Evolutionary conservation across 2,329 filamentous ascomycete species (phyloP).

Genomic region (Dactylellina cionopaga): DNA sequence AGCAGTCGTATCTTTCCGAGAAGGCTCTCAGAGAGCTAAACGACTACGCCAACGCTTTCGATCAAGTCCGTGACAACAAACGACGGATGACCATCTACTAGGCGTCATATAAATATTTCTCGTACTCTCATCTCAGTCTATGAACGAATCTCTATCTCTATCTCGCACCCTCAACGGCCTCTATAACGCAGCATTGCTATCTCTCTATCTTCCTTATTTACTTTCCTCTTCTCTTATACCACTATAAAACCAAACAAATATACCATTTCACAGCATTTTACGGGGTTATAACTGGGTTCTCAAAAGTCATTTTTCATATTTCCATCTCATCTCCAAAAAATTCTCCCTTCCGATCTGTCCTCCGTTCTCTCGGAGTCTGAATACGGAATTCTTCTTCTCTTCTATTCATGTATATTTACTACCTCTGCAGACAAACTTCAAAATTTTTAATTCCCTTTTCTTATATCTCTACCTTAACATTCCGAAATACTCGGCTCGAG

Average conservation of each 20-base stretch:
- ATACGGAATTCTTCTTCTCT: slow-evolving; percentile 16
- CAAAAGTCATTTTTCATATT: slow-evolving; percentile 42
- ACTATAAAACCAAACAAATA: slow-evolving; percentile 53
- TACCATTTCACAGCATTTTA: slow-evolving; percentile 51
- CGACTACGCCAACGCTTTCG: slow-evolving; percentile 88
- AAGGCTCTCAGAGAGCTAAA: slow-evolving; percentile 81
- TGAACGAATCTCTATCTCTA: no score
- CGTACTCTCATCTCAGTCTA: slow-evolving; percentile 12
- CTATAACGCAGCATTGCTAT: slow-evolving; percentile 46
- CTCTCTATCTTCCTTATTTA: slow-evolving; percentile 30
- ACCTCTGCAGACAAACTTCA: slow-evolving; percentile 40
- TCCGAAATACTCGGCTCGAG: slow-evolving; percentile 35
- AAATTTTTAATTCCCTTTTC: slow-evolving; percentile 30
- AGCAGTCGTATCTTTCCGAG: slow-evolving; percentile 72
- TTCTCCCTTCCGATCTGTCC: slow-evolving; percentile 7
- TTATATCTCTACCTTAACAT: slow-evolving; percentile 12
- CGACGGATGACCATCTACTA: slow-evolving; percentile 56
- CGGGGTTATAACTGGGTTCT: slow-evolving; percentile 50
- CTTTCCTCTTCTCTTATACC: slow-evolving; percentile 36
- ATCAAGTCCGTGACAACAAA: slow-evolving; percentile 71
- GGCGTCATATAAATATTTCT: background rate
- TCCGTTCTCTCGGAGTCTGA: background rate
- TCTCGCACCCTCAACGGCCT: slow-evolving; percentile 33
- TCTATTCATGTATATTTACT: slow-evolving; percentile 50
- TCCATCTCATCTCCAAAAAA: slow-evolving; percentile 19